Conservation (phyloP, 495 filamentous ascomycete species). For the Hyaloscypha bicolor region DNA sequence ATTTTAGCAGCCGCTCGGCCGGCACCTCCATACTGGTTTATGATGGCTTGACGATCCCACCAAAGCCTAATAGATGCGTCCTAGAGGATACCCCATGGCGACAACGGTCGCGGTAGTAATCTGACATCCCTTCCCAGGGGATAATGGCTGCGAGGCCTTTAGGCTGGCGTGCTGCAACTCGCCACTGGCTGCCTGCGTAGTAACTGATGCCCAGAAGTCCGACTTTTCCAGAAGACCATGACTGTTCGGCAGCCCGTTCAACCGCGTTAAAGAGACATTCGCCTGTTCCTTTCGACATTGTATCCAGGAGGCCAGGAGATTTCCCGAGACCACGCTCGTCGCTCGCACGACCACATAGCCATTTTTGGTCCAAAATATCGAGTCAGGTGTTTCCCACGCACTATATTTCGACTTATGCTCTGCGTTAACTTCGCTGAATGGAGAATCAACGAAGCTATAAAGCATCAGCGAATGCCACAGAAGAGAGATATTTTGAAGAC, state of each 20-base stretch:
- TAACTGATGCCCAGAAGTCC: slow-evolving; percentile 48
- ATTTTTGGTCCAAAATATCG: slow-evolving; percentile 40
- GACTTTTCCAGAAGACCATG: slow-evolving; percentile 49
- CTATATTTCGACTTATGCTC: slow-evolving; percentile 38
- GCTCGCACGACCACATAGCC: slow-evolving; percentile 49
- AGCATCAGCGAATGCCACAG: not conserved
- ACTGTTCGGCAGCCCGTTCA: slow-evolving; percentile 42
- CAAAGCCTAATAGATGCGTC: slow-evolving; percentile 65
- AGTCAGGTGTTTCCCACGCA: slow-evolving; percentile 49
- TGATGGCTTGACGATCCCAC: slow-evolving; percentile 66
- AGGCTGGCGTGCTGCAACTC: slow-evolving; percentile 42
- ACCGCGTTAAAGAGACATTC: slow-evolving; percentile 50
- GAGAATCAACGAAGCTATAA: slow-evolving; percentile 41
- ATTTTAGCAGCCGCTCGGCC: slow-evolving; percentile 43
- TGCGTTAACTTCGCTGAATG: slow-evolving; percentile 50
- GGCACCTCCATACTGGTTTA: slow-evolving; percentile 63
- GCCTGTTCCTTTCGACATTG: slow-evolving; percentile 43
- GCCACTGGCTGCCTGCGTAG: slow-evolving; percentile 44
- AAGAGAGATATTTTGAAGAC: slow-evolving; percentile 7
- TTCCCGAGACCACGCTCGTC: slow-evolving; percentile 46
- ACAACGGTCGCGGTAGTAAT: slow-evolving; percentile 46
- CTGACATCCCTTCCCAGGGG: slow-evolving; percentile 49
- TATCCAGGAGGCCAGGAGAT: slow-evolving; percentile 41
- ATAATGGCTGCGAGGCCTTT: slow-evolving; percentile 46
- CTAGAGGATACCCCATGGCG: slow-evolving; percentile 66